Percentiles rank a stretch among this genome's conserved stretches.
These are phyloP conservation scores for Corylus heterophylla DNA, from an alignment of 306 rosid genomes.

Conservation along the genomic window DNA sequence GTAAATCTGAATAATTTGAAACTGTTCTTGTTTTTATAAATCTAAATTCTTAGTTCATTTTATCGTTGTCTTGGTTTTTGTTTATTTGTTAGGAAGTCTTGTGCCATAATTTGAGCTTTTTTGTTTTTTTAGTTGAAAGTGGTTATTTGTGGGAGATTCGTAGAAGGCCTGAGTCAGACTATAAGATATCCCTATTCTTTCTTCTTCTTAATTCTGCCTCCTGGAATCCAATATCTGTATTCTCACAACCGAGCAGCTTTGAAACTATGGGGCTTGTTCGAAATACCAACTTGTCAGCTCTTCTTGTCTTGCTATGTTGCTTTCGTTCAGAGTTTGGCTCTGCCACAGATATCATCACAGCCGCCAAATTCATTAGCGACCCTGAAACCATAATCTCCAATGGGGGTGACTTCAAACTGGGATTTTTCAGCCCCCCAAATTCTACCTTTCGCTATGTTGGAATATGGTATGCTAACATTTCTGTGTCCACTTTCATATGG, in stretches of 20 bases:
- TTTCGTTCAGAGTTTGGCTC: constrained; percentile 9
- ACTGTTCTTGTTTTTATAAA: too few species aligned
- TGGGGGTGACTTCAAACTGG: constrained; percentile 16
- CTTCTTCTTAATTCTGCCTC: neutral
- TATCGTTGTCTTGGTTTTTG: too few species aligned
- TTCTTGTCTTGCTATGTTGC: constrained; percentile 8
- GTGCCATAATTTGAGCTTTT: too few species aligned
- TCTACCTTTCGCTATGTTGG: too few species aligned
- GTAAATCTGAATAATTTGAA: too few species aligned
- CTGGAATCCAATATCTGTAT: neutral
- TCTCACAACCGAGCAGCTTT: neutral
- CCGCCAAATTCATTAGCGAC: constrained; percentile 22
- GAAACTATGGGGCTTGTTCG: constrained; percentile 29
- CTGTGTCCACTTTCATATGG: constrained; percentile 30
- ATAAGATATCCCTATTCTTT: too few species aligned
- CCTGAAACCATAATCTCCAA: constrained; percentile 16
- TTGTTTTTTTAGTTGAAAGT: too few species aligned
- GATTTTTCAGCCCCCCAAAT: constrained; percentile 44
- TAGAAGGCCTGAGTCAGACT: too few species aligned
- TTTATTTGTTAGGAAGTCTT: too few species aligned
- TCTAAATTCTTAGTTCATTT: too few species aligned
- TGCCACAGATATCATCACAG: constrained; percentile 20
- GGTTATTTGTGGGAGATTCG: too few species aligned
- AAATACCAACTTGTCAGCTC: neutral
- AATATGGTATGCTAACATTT: constrained; percentile 34